Conservation (phyloP, 805 yeast species). For the Starmerella scarabaei region DNA sequence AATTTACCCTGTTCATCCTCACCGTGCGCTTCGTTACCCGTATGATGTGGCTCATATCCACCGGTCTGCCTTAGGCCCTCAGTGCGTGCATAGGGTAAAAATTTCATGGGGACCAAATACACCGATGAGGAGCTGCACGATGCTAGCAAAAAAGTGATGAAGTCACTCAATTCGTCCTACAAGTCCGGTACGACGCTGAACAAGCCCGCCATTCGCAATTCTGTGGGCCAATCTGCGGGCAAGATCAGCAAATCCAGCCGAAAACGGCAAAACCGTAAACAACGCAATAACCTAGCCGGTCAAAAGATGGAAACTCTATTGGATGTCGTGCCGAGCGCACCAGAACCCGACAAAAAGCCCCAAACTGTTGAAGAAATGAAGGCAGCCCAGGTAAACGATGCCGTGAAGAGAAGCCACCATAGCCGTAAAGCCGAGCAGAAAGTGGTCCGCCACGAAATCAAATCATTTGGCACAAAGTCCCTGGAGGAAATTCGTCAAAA, state of each 20-base stretch:
- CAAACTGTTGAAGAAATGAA: slow-evolving; percentile 11
- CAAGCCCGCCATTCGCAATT: slow-evolving; percentile 19
- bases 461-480: slow-evolving; percentile 4
- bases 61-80: no score
- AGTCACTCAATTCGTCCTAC: slow-evolving; percentile 17
- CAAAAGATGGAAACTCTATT: slow-evolving; percentile 17
- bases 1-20: no score
- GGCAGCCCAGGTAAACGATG: slow-evolving; percentile 4
- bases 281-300: slow-evolving; percentile 20
- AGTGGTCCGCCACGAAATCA: slow-evolving; percentile 16
- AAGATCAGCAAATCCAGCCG: slow-evolving; percentile 18
- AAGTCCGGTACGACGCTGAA: slow-evolving; percentile 9
- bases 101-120: slow-evolving; percentile 14
- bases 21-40: no score
- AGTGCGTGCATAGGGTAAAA: no score
- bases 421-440: slow-evolving; percentile 19
- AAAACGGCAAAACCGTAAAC: slow-evolving; percentile 19
- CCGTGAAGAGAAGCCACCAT: slow-evolving; percentile 8
- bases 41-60: no score
- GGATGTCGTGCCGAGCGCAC: slow-evolving; percentile 14
- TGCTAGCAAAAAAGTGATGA: slow-evolving; percentile 22
- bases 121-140: slow-evolving; percentile 19
- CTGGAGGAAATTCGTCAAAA: slow-evolving; percentile 11
- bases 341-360: slow-evolving; percentile 8
- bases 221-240: slow-evolving; percentile 13